A percentile compares a stretch with the other conserved stretches of the same genome.
Evolutionary conservation across 371 early-diverging fungal species (phyloP).

Genomic region (Apophysomyces sp.): DNA sequence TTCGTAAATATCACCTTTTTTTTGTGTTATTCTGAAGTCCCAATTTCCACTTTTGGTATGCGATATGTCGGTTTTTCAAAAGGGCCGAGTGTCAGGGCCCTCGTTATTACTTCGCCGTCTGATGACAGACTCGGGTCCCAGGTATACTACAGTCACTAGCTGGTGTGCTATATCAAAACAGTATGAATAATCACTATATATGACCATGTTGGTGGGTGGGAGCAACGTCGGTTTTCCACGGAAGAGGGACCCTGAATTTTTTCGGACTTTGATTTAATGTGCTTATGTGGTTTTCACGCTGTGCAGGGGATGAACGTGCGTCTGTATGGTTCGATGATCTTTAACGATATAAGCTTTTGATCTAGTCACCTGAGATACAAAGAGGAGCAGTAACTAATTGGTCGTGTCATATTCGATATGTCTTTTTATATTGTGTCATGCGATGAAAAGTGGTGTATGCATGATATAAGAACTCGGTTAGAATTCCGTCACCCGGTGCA

Average conservation of each 20-base stretch:
- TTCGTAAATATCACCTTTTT: no score
- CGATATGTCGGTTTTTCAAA: neutral
- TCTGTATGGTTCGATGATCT: neutral
- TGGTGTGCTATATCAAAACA: no score
- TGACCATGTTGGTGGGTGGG: no score
- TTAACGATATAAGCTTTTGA: neutral
- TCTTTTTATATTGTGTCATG: neutral
- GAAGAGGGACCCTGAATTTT: neutral
- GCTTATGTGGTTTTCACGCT: neutral
- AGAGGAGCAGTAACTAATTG: neutral
- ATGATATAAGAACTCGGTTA: conserved; percentile 5
- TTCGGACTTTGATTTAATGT: neutral
- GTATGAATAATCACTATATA: no score
- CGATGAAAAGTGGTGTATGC: neutral
- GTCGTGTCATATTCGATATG: neutral
- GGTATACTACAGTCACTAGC: neutral
- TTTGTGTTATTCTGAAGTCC: no score
- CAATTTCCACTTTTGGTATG: neutral
- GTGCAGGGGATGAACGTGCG: neutral
- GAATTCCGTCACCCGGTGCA: neutral
- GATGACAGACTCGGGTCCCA: conserved; percentile 3
- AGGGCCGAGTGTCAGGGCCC: neutral
- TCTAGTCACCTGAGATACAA: neutral
- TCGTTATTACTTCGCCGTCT: neutral
- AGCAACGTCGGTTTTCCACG: no score